These are phyloP conservation scores for Globisporangium camurandrum DNA, from an alignment of 352 stramenopile genomes.

Conservation along the genomic window DNA sequence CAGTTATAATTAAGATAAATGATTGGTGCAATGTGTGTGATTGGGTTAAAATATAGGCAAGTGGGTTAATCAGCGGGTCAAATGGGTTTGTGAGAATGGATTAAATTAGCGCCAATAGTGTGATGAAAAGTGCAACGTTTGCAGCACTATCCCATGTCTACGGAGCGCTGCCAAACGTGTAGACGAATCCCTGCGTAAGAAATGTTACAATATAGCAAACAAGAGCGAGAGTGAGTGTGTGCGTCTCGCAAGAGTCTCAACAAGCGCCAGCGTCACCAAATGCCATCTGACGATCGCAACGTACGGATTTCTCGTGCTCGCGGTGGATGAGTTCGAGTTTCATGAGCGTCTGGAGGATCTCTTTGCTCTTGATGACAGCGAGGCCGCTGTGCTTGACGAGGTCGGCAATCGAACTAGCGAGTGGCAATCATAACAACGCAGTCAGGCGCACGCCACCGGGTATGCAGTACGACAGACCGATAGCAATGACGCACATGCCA, in stretches of 20 bases:
- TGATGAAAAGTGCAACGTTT: too few relatives aligned
- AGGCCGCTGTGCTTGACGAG: slow-evolving; percentile 74
- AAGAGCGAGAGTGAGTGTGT: slow-evolving; percentile 3
- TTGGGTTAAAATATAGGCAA: too few relatives aligned
- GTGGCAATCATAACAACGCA: background rate
- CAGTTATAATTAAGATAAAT: too few relatives aligned
- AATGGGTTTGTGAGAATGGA: too few relatives aligned
- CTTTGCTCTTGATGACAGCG: slow-evolving; percentile 80
- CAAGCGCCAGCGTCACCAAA: background rate
- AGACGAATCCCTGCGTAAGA: slow-evolving; percentile 54
- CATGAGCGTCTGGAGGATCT: slow-evolving; percentile 84
- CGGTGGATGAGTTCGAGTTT: slow-evolving; percentile 75
- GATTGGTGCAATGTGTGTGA: too few relatives aligned
- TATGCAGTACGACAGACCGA: too few relatives aligned
- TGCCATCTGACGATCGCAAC: too few relatives aligned
- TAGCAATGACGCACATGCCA: slow-evolving; percentile 66
- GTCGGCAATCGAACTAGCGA: slow-evolving; percentile 64
- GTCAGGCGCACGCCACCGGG: background rate
- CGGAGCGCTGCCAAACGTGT: slow-evolving; percentile 39
- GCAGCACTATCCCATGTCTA: slow-evolving; percentile 1
- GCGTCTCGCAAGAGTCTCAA: background rate
- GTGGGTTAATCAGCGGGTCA: too few relatives aligned
- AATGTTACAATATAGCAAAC: background rate
- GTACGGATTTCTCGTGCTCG: slow-evolving; percentile 64
- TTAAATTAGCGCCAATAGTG: too few relatives aligned